These are phyloP conservation scores for Picea glauca DNA, from an alignment of 75 land plant species.

Conservation along the genomic window DNA sequence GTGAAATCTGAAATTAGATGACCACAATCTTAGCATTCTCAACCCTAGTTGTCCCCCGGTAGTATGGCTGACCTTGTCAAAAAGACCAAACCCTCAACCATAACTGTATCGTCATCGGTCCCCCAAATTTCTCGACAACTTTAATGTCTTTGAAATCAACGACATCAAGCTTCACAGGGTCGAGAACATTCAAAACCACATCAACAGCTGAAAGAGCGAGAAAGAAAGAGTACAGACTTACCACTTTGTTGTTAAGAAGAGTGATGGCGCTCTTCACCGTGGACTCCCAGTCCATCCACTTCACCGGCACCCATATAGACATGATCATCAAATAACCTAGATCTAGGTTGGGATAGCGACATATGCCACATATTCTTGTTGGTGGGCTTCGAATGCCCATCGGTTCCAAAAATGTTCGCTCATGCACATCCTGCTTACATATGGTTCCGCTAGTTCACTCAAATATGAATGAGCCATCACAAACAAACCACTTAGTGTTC, in stretches of 20 bases:
- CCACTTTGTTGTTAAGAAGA: background rate
- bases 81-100: conserved; percentile 28
- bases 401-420: too few species aligned
- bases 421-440: too few species aligned
- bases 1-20: conserved; percentile 46
- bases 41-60: conserved; percentile 34
- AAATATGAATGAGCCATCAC: too few species aligned
- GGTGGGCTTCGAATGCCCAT: too few species aligned
- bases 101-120: conserved; percentile 34
- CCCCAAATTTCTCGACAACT: conserved; percentile 34
- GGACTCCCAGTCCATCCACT: conserved; percentile 67
- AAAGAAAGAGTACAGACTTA: conserved; percentile 29
- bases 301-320: conserved; percentile 26
- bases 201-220: conserved; percentile 30
- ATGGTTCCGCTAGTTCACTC: too few species aligned
- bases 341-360: too few species aligned
- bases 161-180: conserved; percentile 22
- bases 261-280: conserved; percentile 34
- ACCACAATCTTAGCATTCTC: conserved; percentile 38
- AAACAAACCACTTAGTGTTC: too few species aligned
- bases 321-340: too few species aligned
- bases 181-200: conserved; percentile 26
- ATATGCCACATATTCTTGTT: too few species aligned
- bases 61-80: conserved; percentile 32
- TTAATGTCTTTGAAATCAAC: conserved; percentile 33